Conservation (phyloP, 768 basidiomycete genomes). For the Chlorophyllum brunneum region DNA sequence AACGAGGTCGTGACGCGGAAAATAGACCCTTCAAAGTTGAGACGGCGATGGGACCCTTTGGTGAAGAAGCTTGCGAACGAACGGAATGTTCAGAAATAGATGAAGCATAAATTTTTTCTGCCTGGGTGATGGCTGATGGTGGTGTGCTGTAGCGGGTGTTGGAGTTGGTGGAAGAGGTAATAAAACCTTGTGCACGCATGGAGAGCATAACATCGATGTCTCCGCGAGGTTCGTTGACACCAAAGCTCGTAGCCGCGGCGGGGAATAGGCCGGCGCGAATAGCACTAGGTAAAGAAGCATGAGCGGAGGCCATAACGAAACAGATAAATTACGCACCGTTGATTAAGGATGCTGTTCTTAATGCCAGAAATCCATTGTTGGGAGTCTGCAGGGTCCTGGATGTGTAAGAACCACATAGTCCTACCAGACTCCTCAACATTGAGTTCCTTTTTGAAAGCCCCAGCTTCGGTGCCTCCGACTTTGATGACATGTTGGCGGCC, state of each 20-base stretch:
- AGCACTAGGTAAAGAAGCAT: slow-evolving; percentile 32
- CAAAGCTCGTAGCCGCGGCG: slow-evolving; percentile 26
- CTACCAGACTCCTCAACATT: slow-evolving; percentile 46
- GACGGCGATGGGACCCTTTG: slow-evolving; percentile 41
- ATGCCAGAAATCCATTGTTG: slow-evolving; percentile 76
- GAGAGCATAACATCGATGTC: slow-evolving; percentile 84
- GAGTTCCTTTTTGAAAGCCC: slow-evolving; percentile 40
- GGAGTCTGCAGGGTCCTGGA: slow-evolving; percentile 54
- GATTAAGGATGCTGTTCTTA: slow-evolving; percentile 67
- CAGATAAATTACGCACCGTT: slow-evolving; percentile 42
- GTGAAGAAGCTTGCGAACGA: slow-evolving; percentile 37
- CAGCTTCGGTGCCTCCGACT: slow-evolving; percentile 61
- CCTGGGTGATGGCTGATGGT: slow-evolving; percentile 23
- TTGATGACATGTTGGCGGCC: slow-evolving; percentile 56
- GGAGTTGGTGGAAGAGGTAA: slow-evolving; percentile 26
- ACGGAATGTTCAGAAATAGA: slow-evolving; percentile 42
- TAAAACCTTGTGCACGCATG: slow-evolving; percentile 66
- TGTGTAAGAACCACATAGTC: slow-evolving; percentile 70
- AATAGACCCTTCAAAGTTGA: slow-evolving; percentile 62
- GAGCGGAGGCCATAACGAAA: slow-evolving; percentile 3
- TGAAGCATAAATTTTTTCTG: slow-evolving; percentile 40
- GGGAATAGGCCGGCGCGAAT: slow-evolving; percentile 64
- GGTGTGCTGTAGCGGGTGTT: slow-evolving; percentile 21
- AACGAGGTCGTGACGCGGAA: slow-evolving; percentile 48
- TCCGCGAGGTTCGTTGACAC: slow-evolving; percentile 61